These are phyloP conservation scores for Starmerella tilneyi DNA, from an alignment of 805 yeast genomes.

Conservation along the genomic window DNA sequence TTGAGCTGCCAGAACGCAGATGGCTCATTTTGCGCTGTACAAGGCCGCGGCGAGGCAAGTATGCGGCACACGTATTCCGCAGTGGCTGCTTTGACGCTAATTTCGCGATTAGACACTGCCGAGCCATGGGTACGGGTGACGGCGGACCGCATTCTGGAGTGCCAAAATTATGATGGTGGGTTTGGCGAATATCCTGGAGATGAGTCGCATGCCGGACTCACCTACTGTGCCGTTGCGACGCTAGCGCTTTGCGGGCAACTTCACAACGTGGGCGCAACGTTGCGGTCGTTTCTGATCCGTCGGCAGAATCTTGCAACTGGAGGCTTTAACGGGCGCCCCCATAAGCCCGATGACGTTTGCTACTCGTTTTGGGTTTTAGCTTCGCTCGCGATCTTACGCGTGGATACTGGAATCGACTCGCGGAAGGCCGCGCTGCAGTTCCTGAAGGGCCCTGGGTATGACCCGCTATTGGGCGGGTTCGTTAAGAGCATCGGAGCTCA, in stretches of 20 bases:
- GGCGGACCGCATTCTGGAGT: slow-evolving; percentile 33
- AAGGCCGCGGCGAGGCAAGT: slow-evolving; percentile 48
- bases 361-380: slow-evolving; percentile 77
- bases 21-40: slow-evolving; percentile 42
- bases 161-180: slow-evolving; percentile 55
- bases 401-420: slow-evolving; percentile 2
- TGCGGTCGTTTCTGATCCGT: slow-evolving; percentile 9
- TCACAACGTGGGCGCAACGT: neutral
- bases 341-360: slow-evolving; percentile 77
- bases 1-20: slow-evolving; percentile 46
- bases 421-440: slow-evolving; percentile 34
- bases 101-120: slow-evolving; percentile 3
- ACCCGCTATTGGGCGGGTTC: slow-evolving; percentile 63
- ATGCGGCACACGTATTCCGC: slow-evolving; percentile 69
- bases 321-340: slow-evolving; percentile 79
- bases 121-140: slow-evolving; percentile 38
- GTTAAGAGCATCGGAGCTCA: slow-evolving; percentile 44
- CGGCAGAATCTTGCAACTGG: slow-evolving; percentile 36
- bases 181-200: slow-evolving; percentile 40
- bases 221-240: slow-evolving; percentile 71
- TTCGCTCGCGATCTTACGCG: slow-evolving; percentile 40
- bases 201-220: slow-evolving; percentile 80
- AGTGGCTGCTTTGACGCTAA: slow-evolving; percentile 36
- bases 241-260: slow-evolving; percentile 35
- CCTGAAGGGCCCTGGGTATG: slow-evolving; percentile 49